These are phyloP conservation scores for Ophiostoma perfectum DNA, from an alignment of 2,329 filamentous ascomycete genomes.

Conservation along the genomic window DNA sequence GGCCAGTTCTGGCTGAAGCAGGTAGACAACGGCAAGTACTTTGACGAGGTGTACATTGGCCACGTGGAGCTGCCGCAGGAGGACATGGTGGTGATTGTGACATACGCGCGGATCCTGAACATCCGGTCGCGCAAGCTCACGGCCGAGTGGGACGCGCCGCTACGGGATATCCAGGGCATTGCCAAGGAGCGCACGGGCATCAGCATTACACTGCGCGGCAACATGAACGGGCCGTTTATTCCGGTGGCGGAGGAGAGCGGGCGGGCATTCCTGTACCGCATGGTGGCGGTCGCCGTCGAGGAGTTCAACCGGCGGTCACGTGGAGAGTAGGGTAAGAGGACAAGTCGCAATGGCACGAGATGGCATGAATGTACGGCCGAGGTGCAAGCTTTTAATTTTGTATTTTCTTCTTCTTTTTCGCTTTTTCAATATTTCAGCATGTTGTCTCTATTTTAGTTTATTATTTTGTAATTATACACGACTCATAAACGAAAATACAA, in stretches of 20 bases:
- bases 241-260: slow-evolving; percentile 84
- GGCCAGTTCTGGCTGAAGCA: slow-evolving; percentile 99
- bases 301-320: slow-evolving; percentile 58
- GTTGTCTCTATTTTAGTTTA: neutral
- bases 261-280: slow-evolving; percentile 57
- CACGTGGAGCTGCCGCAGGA: slow-evolving; percentile 87
- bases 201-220: slow-evolving; percentile 80
- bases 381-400: neutral
- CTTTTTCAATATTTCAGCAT: neutral
- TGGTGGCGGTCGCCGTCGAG: slow-evolving; percentile 60
- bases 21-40: slow-evolving; percentile 93
- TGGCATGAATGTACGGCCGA: neutral
- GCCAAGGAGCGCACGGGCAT: slow-evolving; percentile 94
- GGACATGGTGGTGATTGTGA: slow-evolving; percentile 86
- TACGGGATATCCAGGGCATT: slow-evolving; percentile 96
- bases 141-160: slow-evolving; percentile 91
- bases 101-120: slow-evolving; percentile 80
- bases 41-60: slow-evolving; percentile 95
- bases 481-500: neutral
- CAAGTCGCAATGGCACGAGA: neutral
- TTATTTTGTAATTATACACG: neutral
- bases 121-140: slow-evolving; percentile 79
- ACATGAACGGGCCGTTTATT: slow-evolving; percentile 89
- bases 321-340: slow-evolving; percentile 17
- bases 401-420: neutral